These are phyloP conservation scores for Euphorbia tirucalli DNA, from an alignment of 345 rosid species.

Conservation along the genomic window DNA sequence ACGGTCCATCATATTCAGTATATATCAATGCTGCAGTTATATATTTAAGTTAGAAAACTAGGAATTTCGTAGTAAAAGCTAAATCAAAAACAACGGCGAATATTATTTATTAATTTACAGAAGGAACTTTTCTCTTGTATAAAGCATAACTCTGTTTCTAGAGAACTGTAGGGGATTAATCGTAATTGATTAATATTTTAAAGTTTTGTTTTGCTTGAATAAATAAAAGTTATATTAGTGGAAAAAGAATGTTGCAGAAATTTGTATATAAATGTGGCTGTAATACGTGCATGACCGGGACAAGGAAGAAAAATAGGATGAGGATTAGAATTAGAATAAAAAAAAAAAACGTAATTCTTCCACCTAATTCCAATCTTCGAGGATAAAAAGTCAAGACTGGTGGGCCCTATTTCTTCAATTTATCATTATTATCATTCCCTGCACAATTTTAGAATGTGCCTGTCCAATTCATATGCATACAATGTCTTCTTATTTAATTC, in stretches of 20 bases:
- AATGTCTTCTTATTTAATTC: neutral
- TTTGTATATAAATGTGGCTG: too few species aligned
- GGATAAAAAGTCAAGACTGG: conserved; percentile 44
- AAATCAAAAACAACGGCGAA: too few species aligned
- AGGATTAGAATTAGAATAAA: neutral
- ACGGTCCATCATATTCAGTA: too few species aligned
- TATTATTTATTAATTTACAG: too few species aligned
- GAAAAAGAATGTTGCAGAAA: neutral
- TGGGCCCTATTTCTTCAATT: conserved; percentile 38
- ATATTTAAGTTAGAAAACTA: too few species aligned
- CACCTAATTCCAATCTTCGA: conserved; percentile 28
- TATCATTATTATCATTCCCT: conserved; percentile 13
- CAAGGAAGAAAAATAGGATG: neutral
- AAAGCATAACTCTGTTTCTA: too few species aligned
- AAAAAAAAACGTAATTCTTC: conserved; percentile 17
- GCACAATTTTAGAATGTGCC: neutral
- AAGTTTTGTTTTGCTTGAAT: too few species aligned
- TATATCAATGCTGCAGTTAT: too few species aligned
- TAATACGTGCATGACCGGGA: conserved; percentile 16
- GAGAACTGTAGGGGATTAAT: too few species aligned
- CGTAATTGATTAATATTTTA: neutral
- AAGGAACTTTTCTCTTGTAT: too few species aligned
- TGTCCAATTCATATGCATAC: neutral
- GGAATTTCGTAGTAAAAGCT: too few species aligned
- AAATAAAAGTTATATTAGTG: neutral